These are phyloP conservation scores for Mortierella hygrophila DNA, from an alignment of 192 early-diverging fungal species.

Conservation along the genomic window DNA sequence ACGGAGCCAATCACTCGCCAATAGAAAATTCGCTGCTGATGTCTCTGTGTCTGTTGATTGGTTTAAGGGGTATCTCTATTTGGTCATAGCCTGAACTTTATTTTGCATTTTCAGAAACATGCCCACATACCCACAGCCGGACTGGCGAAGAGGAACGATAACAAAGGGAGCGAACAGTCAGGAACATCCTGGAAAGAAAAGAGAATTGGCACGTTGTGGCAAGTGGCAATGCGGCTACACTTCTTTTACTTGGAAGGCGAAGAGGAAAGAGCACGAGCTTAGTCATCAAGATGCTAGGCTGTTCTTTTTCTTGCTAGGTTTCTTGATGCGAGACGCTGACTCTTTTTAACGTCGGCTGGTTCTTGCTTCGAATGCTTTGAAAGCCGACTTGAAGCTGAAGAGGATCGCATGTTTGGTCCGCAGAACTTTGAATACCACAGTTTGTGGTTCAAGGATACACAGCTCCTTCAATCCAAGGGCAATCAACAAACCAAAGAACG, in stretches of 20 bases:
- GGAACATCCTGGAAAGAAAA: slow-evolving; percentile 5
- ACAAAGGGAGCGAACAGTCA: not conserved
- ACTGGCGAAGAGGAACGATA: not conserved
- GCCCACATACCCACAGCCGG: not conserved
- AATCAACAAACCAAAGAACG: too few species aligned
- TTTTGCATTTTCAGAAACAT: not conserved
- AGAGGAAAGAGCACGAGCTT: not conserved
- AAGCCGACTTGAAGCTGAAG: too few species aligned
- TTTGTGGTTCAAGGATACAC: too few species aligned
- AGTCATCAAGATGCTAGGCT: not conserved
- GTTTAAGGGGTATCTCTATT: not conserved
- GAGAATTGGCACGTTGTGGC: not conserved
- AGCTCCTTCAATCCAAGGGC: too few species aligned
- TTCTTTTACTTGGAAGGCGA: not conserved
- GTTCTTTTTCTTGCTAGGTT: too few species aligned
- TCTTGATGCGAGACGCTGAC: too few species aligned
- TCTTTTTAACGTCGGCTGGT: too few species aligned
- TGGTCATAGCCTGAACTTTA: not conserved
- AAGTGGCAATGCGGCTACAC: not conserved
- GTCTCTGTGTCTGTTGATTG: not conserved
- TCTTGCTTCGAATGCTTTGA: too few species aligned
- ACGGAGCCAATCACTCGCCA: not conserved
- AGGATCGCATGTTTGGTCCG: too few species aligned
- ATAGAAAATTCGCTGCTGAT: slow-evolving; percentile 9
- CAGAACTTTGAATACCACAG: too few species aligned